Percentiles rank a stretch among this genome's conserved stretches.
Evolutionary conservation across 1,284 basidiomycete genomes (phyloP).

Genomic region (Neonothopanus nambi): DNA sequence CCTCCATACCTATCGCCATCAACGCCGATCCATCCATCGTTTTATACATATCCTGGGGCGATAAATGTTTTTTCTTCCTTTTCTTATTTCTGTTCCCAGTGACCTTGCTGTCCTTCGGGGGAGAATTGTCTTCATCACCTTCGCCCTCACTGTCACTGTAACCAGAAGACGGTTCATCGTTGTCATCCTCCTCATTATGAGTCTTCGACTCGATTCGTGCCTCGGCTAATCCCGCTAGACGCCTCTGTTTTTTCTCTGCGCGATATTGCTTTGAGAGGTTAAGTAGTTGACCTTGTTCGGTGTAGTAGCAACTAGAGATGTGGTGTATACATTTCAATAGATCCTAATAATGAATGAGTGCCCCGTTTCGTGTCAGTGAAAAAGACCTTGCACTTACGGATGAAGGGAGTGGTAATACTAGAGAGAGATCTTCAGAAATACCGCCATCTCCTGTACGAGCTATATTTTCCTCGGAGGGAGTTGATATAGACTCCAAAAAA

Average conservation of each 20-base stretch:
- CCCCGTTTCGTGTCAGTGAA: not conserved
- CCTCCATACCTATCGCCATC: slow-evolving; percentile 67
- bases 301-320: slow-evolving; percentile 64
- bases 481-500: slow-evolving; percentile 29
- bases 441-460: not conserved
- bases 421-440: no score
- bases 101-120: not conserved
- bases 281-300: slow-evolving; percentile 55
- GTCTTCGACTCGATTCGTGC: slow-evolving; percentile 1
- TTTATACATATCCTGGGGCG: slow-evolving; percentile 61
- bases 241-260: slow-evolving; percentile 37
- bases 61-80: slow-evolving; percentile 20
- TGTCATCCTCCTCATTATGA: slow-evolving; percentile 17
- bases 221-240: slow-evolving; percentile 14
- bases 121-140: slow-evolving; percentile 14
- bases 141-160: slow-evolving; percentile 1
- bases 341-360: slow-evolving; percentile 44
- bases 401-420: slow-evolving; percentile 39
- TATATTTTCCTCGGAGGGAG: not conserved
- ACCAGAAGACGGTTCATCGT: not conserved
- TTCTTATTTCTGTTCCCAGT: slow-evolving; percentile 22
- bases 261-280: slow-evolving; percentile 52
- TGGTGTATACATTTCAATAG: slow-evolving; percentile 70
- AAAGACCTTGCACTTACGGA: slow-evolving; percentile 37
- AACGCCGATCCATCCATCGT: slow-evolving; percentile 71